phyloP scores from a whole-genome alignment of 164 flowering plant genomes.

The Warburgia ugandensis region DNA sequence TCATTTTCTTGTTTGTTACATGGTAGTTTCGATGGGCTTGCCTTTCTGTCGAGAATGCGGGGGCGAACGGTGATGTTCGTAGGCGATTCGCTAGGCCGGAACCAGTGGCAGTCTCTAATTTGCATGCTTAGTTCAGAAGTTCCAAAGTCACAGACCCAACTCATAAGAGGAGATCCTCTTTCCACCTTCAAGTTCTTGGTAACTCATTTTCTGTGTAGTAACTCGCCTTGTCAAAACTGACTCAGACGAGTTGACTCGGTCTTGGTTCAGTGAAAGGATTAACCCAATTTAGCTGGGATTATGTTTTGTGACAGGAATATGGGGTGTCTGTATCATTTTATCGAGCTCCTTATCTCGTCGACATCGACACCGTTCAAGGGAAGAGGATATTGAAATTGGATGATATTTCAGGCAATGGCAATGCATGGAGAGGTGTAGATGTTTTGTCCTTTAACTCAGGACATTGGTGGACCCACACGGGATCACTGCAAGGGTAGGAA shows the following conservation, averaged over 20 bases:
- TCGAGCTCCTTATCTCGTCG: slow-evolving; percentile 45
- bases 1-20: background rate
- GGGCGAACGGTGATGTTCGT: slow-evolving; percentile 84
- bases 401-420: slow-evolving; percentile 27
- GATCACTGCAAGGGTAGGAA: slow-evolving; percentile 41
- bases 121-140: slow-evolving; percentile 57
- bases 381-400: slow-evolving; percentile 43
- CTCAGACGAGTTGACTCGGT: background rate
- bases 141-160: slow-evolving; percentile 43
- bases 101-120: slow-evolving; percentile 93
- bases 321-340: slow-evolving; percentile 24
- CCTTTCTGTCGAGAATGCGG: slow-evolving; percentile 58
- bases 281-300: background rate
- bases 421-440: slow-evolving; percentile 46
- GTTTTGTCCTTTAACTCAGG: slow-evolving; percentile 57
- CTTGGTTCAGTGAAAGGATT: background rate
- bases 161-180: slow-evolving; percentile 62
- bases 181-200: slow-evolving; percentile 79
- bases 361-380: slow-evolving; percentile 24
- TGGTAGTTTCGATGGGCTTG: slow-evolving; percentile 62
- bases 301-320: slow-evolving; percentile 25
- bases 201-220: background rate
- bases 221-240: background rate
- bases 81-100: slow-evolving; percentile 80
- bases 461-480: slow-evolving; percentile 72